Percentiles rank a stretch among this genome's conserved stretches.
Evolutionary conservation across 495 filamentous ascomycete species (phyloP).

Genomic region (Cercophora samala): DNA sequence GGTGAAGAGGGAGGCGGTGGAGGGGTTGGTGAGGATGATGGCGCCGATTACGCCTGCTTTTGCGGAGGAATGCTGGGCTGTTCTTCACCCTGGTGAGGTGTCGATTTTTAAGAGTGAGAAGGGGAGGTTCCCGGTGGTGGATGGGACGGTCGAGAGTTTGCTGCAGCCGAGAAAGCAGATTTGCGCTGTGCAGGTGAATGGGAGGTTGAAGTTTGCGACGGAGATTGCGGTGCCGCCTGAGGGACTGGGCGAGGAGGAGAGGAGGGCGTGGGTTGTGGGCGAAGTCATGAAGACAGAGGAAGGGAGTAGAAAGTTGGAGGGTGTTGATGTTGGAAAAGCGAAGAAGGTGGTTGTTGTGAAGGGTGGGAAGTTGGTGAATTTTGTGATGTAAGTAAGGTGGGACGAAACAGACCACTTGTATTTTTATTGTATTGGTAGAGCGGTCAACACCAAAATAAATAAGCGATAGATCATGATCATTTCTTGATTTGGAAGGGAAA

Average conservation of each 20-base stretch:
- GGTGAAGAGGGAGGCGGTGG: constrained; percentile 36
- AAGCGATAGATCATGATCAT: background rate
- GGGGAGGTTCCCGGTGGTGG: constrained; percentile 51
- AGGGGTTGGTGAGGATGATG: constrained; percentile 61
- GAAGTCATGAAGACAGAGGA: constrained; percentile 41
- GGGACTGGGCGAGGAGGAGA: constrained; percentile 28
- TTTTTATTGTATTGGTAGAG: background rate
- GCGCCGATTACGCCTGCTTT: constrained; percentile 76
- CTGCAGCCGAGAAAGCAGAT: constrained; percentile 36
- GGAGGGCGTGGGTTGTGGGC: constrained; percentile 57
- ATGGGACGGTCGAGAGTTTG: constrained; percentile 42
- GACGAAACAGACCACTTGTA: background rate
- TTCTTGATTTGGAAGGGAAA: background rate
- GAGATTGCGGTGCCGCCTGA: constrained; percentile 49
- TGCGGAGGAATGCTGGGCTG: constrained; percentile 74
- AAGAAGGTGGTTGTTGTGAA: constrained; percentile 51
- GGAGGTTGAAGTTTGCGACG: constrained; percentile 63
- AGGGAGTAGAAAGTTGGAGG: constrained; percentile 49
- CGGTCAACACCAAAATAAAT: background rate
- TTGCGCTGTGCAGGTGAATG: constrained; percentile 73
- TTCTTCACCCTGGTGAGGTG: constrained; percentile 35
- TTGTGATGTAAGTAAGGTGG: constrained; percentile 38
- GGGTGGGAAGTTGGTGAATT: constrained; percentile 55
- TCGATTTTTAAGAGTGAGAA: constrained; percentile 46
- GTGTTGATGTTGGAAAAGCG: constrained; percentile 39